Conservation (phyloP, 2,329 filamentous ascomycete species). For the Fusarium burgessii region DNA sequence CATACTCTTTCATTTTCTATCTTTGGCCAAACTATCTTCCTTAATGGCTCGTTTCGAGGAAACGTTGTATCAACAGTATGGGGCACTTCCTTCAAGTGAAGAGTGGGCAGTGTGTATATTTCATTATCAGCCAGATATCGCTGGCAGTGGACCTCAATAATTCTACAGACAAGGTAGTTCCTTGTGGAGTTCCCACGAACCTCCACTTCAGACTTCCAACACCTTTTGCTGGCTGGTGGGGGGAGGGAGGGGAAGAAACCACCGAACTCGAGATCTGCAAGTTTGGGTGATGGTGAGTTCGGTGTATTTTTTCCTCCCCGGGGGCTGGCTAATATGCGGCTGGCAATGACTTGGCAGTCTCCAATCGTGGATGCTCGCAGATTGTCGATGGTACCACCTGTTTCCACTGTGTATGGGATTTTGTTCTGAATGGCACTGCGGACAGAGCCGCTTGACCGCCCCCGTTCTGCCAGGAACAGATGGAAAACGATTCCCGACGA, state of each 20-base stretch:
- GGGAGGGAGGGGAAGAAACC: too few relatives aligned
- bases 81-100: constrained; percentile 36
- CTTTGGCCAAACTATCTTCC: constrained; percentile 9
- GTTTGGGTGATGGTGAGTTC: too few relatives aligned
- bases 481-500: constrained; percentile 31
- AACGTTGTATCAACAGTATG: constrained; percentile 14
- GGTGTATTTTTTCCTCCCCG: too few relatives aligned
- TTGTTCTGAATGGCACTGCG: constrained; percentile 10
- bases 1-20: constrained; percentile 45
- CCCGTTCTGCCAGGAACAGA: constrained; percentile 23
- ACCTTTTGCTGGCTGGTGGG: constrained; percentile 22
- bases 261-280: too few relatives aligned
- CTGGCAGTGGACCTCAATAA: constrained; percentile 35
- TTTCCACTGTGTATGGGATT: constrained; percentile 29
- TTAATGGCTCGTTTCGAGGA: constrained; percentile 2
- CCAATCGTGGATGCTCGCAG: constrained; percentile 23
- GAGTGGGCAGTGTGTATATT: constrained; percentile 22
- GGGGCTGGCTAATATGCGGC: constrained; percentile 13
- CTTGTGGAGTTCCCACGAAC: constrained; percentile 38
- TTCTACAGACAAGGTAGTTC: constrained; percentile 25
- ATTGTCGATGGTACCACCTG: constrained; percentile 38
- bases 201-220: constrained; percentile 37
- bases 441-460: constrained; percentile 39
- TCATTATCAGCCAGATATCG: constrained; percentile 21
- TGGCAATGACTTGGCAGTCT: constrained; percentile 30